Evolutionary conservation across 768 basidiomycete genomes (phyloP).

Genomic region (Gymnopilus dilepis): DNA sequence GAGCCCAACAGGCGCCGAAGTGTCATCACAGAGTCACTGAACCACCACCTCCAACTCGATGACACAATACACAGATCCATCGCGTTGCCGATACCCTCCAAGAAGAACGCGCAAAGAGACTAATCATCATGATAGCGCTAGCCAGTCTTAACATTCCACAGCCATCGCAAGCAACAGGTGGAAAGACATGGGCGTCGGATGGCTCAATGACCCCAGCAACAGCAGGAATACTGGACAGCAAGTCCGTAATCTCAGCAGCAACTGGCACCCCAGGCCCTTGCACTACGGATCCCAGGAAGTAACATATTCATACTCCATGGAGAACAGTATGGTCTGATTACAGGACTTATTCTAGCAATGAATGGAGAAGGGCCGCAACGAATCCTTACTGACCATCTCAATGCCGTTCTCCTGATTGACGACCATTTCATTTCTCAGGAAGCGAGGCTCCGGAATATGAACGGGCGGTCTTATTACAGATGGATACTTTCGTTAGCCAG

Average conservation of each 20-base stretch:
- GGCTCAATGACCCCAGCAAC: constrained; percentile 18
- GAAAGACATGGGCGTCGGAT: constrained; percentile 18
- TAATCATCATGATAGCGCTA: background rate
- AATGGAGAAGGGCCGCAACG: background rate
- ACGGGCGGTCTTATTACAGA: constrained; percentile 10
- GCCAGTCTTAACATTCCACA: background rate
- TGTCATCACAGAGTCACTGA: too few species aligned
- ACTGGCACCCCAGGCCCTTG: constrained; percentile 4
- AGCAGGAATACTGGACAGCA: constrained; percentile 6
- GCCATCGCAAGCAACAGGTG: background rate
- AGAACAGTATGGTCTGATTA: constrained; percentile 13
- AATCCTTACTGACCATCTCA: constrained; percentile 17
- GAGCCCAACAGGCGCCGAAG: too few species aligned
- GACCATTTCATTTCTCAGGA: background rate
- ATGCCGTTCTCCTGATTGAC: constrained; percentile 15
- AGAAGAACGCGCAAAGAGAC: background rate
- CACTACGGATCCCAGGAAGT: constrained; percentile 6
- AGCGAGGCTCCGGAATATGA: constrained; percentile 2
- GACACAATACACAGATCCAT: background rate
- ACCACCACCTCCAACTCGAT: background rate
- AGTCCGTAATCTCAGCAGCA: constrained; percentile 6
- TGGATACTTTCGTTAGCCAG: background rate
- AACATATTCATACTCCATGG: constrained; percentile 19
- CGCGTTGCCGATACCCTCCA: constrained; percentile 2
- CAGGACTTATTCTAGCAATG: constrained; percentile 2